These are phyloP conservation scores for Coniochaeta prunicola DNA, from an alignment of 2,329 filamentous ascomycete species.

Conservation along the genomic window DNA sequence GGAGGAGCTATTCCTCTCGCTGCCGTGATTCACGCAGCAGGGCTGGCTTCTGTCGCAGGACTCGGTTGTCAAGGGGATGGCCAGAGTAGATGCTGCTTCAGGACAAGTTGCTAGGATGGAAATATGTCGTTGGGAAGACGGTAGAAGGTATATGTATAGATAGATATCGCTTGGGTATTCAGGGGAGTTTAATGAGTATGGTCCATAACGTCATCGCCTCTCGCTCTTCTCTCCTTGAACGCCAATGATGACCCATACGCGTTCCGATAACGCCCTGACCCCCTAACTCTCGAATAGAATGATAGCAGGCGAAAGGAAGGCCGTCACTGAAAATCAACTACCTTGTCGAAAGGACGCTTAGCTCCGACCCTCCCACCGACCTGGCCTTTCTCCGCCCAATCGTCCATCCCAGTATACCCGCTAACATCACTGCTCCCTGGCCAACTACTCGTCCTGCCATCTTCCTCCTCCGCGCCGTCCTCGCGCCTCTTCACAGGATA, in stretches of 20 bases:
- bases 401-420: constrained; percentile 7
- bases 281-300: not conserved
- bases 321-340: not conserved
- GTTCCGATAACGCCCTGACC: not conserved
- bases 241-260: not conserved
- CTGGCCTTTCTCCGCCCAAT: constrained; percentile 15
- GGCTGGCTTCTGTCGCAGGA: not conserved
- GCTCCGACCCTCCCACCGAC: not conserved
- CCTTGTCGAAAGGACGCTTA: not conserved
- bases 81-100: no score
- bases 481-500: not conserved
- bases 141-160: not conserved
- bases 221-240: not conserved
- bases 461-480: constrained; percentile 1
- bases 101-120: no score
- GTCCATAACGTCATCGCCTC: not conserved
- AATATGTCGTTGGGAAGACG: not conserved
- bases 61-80: no score
- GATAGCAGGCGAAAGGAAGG: not conserved
- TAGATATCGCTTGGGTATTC: not conserved
- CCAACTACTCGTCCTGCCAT: not conserved
- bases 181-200: not conserved
- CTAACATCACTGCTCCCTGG: constrained; percentile 5
- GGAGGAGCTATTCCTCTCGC: constrained; percentile 15
- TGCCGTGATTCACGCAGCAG: constrained; percentile 7